Conservation (phyloP, 768 basidiomycete species). For the Lentinula boryana region DNA sequence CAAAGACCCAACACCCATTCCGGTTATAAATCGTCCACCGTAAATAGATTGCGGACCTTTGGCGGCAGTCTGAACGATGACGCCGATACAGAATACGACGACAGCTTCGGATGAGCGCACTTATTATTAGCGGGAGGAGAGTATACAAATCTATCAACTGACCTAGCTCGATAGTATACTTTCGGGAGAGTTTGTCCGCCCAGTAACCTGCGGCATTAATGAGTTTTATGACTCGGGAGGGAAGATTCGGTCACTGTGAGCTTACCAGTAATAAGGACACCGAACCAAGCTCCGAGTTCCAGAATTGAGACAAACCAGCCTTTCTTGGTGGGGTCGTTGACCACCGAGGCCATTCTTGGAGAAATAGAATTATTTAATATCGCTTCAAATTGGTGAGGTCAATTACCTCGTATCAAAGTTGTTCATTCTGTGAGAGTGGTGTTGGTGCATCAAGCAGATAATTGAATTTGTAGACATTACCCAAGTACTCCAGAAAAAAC, state of each 20-base stretch:
- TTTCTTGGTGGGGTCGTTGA: constrained; percentile 44
- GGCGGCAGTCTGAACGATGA: constrained; percentile 66
- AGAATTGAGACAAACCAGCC: constrained; percentile 74
- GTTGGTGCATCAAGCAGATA: neutral
- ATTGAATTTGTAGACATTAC: constrained; percentile 25
- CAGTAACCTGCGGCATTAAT: constrained; percentile 35
- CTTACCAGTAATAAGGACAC: constrained; percentile 61
- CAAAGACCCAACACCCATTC: constrained; percentile 75
- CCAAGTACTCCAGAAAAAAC: constrained; percentile 72
- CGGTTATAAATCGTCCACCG: constrained; percentile 74
- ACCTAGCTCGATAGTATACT: constrained; percentile 65
- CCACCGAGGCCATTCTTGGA: constrained; percentile 48
- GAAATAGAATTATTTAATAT: constrained; percentile 1
- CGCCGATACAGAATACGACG: constrained; percentile 60
- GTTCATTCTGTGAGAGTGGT: constrained; percentile 31
- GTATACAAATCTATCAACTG: constrained; percentile 5
- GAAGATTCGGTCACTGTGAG: neutral
- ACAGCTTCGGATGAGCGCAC: constrained; percentile 31
- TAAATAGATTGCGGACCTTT: constrained; percentile 55
- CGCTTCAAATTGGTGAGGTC: neutral
- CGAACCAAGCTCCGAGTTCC: constrained; percentile 72
- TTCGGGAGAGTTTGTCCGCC: constrained; percentile 68
- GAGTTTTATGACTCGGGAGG: neutral
- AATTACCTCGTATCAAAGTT: constrained; percentile 35
- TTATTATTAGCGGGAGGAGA: constrained; percentile 15